Base-by-base conservation (phyloP, 2,329 filamentous ascomycete genomes). In the Scortechinia acanthostroma region DNA sequence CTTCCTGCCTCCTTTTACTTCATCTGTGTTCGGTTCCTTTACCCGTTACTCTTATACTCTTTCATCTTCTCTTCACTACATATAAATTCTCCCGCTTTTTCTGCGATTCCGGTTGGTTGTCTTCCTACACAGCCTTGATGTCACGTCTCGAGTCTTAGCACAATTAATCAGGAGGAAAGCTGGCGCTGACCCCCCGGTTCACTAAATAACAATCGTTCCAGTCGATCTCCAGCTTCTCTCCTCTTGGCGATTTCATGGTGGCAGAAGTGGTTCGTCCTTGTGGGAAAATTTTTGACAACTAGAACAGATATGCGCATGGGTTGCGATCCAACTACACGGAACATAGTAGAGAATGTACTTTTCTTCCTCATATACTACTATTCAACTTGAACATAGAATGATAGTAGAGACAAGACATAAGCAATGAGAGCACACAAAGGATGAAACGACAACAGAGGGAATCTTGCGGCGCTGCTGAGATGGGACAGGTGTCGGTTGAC, bases 391-490 rank as follows among this genome's bases (percentile, higher is more conserved):
- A 57, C 47, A 58, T 47, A 30, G 28, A 47, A 25, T 30, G 22
- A 21, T n/a, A 46, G 22, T 37, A 40, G 45, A 46, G 37, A 20
- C 19, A 14, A 3, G 6, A n/a, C n/a, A n/a, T n/a, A n/a, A n/a
- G n/a, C n/a, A n/a, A n/a, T n/a, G n/a, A n/a, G n/a, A n/a, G n/a
- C 25, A 30, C 25, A 30, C 25, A 30, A 55, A 53, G 47, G 53
- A 50, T 44, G 48, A 54, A 54, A 55, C 58, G n/a, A n/a, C n/a
- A n/a, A n/a, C 57, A 61, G 57, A 62, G 59, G 59, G 59, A 63
- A 60, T 63, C 57, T 63, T 61, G 59, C 58, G 59, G 59, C 58
- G 58, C 56, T 62, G 59, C 54, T 58, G 53, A 58, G 53, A 59
- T 57, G 58, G 53, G 50, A 51, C 52, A 46, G 50, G 50, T 22